Evolutionary conservation across 345 rosid genomes (phyloP).

Genomic region (Populus simonii): DNA sequence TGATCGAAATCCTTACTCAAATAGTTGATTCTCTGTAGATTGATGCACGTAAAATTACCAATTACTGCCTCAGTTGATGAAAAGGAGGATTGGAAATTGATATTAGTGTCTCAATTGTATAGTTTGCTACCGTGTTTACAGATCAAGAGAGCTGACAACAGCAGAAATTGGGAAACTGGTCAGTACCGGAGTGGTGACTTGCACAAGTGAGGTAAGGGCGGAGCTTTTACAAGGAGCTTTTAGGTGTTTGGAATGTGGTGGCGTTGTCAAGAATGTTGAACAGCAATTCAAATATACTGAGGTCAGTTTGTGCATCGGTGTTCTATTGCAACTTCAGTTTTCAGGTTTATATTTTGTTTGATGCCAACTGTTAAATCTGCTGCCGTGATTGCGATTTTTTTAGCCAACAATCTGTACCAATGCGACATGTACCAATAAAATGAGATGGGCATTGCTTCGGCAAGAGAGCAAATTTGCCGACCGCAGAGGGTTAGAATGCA

Average conservation of each 20-base stretch:
- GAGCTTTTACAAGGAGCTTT: conserved; percentile 91
- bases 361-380: not conserved
- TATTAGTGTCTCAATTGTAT: not conserved
- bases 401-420: conserved; percentile 86
- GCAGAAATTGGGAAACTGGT: conserved; percentile 85
- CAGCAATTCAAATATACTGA: conserved; percentile 95
- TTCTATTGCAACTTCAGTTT: not conserved
- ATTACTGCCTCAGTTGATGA: not conserved
- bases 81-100: not conserved
- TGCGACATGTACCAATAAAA: conserved; percentile 61
- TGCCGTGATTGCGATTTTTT: conserved; percentile 3
- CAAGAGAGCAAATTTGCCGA: conserved; percentile 97
- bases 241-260: conserved; percentile 82
- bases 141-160: conserved; percentile 79
- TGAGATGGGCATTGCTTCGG: conserved; percentile 79
- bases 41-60: no score
- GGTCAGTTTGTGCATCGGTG: conserved; percentile 33
- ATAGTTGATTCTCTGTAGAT: not conserved
- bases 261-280: conserved; percentile 73
- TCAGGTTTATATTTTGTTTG: not conserved
- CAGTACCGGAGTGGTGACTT: conserved; percentile 92
- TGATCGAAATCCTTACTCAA: not conserved
- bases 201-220: conserved; percentile 95
- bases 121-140: conserved; percentile 4
- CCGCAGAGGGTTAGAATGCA: conserved; percentile 98